Percentiles rank a stretch among this genome's conserved stretches.
phyloP scores from a whole-genome alignment of 2,329 filamentous ascomycete genomes.

The Aureobasidium sp. region DNA sequence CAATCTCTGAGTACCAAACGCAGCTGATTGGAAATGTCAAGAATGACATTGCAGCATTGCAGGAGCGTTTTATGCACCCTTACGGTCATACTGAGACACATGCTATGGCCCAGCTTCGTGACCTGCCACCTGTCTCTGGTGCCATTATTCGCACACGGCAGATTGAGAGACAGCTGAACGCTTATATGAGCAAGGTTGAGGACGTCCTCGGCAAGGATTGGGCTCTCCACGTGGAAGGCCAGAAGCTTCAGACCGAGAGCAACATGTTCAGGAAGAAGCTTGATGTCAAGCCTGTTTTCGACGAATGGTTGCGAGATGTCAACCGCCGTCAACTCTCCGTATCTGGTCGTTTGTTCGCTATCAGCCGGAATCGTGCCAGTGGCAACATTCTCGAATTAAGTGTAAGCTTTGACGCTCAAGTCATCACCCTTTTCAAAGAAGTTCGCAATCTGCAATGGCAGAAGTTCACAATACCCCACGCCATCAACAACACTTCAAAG shows the following conservation, averaged over 20 bases:
- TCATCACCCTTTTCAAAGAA: slow-evolving; percentile 97
- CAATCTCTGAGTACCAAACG: slow-evolving; percentile 95
- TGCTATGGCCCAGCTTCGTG: slow-evolving; percentile 93
- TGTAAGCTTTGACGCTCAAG: slow-evolving; percentile 95
- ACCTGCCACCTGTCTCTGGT: slow-evolving; percentile 89
- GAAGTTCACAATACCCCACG: slow-evolving; percentile 87
- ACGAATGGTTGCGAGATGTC: slow-evolving; percentile 90
- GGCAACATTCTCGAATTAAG: slow-evolving; percentile 80
- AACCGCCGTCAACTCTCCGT: slow-evolving; percentile 84
- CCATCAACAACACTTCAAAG: slow-evolving; percentile 91
- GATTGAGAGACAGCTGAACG: slow-evolving; percentile 90
- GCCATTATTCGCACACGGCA: slow-evolving; percentile 97
- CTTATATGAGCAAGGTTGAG: slow-evolving; percentile 99
- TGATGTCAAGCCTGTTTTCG: slow-evolving; percentile 86
- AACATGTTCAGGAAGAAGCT: slow-evolving; percentile 93
- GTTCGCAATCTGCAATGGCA: slow-evolving; percentile 94
- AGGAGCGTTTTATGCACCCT: slow-evolving; percentile 97
- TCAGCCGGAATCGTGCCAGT: slow-evolving; percentile 78
- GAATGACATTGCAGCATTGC: slow-evolving; percentile 82
- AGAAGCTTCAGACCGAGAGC: slow-evolving; percentile 86
- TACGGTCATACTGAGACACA: slow-evolving; percentile 97
- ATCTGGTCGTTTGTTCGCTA: slow-evolving; percentile 82
- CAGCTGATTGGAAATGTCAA: slow-evolving; percentile 98
- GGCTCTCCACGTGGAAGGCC: slow-evolving; percentile 87
- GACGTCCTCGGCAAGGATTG: slow-evolving; percentile 92